phyloP scores from a whole-genome alignment of 2,329 filamentous ascomycete genomes.

The Sphaerulina vaccinii region DNA sequence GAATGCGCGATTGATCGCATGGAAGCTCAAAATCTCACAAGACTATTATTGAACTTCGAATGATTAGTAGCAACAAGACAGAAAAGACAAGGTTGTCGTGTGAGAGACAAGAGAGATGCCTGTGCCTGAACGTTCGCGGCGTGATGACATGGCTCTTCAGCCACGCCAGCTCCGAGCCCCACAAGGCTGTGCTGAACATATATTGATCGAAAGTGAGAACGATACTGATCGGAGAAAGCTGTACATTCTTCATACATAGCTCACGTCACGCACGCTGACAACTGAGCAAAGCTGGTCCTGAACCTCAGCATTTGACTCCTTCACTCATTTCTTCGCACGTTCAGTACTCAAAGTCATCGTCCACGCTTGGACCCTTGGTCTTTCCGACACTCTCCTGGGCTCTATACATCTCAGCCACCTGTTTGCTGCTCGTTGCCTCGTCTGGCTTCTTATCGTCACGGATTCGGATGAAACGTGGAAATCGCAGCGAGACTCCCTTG shows the following conservation, averaged over 20 bases:
- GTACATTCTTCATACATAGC: not conserved
- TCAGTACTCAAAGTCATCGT: constrained; percentile 98
- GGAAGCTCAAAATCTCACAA: not conserved
- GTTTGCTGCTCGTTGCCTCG: constrained; percentile 76
- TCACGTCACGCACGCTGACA: not conserved
- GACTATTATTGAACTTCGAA: not conserved
- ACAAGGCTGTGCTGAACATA: constrained; percentile 11
- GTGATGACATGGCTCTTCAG: constrained; percentile 2
- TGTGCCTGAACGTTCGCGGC: constrained; percentile 8
- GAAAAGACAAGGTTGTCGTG: not conserved
- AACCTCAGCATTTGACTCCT: not conserved
- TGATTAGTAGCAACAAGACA: not conserved
- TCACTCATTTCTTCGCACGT: too few relatives aligned
- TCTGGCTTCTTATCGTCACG: constrained; percentile 96
- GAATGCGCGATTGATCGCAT: not conserved
- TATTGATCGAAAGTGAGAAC: not conserved
- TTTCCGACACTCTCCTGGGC: constrained; percentile 89
- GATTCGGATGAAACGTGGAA: constrained; percentile 87
- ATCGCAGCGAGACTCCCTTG: constrained; percentile 82
- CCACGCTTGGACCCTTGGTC: constrained; percentile 79
- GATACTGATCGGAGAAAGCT: not conserved
- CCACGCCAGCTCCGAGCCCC: not conserved
- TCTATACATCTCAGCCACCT: constrained; percentile 95
- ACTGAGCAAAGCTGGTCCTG: not conserved
- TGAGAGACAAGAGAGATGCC: constrained; percentile 7